Percentiles rank a stretch among this genome's conserved stretches.
These are phyloP conservation scores for Xylariales sp. DNA, from an alignment of 2,329 filamentous ascomycete genomes.

Conservation along the genomic window DNA sequence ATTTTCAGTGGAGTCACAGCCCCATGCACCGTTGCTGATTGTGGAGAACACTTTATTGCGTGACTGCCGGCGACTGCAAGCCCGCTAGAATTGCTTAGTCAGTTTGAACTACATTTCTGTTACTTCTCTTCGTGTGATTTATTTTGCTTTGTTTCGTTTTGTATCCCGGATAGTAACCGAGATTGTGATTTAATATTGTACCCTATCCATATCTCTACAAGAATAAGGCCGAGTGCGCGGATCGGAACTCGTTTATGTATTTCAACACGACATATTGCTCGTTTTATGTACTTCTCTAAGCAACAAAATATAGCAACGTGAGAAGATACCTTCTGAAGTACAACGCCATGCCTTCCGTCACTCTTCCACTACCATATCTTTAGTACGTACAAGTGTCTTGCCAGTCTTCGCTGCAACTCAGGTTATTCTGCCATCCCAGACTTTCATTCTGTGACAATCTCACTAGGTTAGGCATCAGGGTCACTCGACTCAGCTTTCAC, in stretches of 20 bases:
- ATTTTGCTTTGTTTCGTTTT: no score
- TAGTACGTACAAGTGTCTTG: not conserved
- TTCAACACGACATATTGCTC: not conserved
- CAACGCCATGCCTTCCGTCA: not conserved
- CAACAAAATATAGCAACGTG: not conserved
- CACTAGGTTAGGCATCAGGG: conserved; percentile 45
- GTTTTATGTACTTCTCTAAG: not conserved
- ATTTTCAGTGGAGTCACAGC: conserved; percentile 23
- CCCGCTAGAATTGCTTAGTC: not conserved
- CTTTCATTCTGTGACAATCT: conserved; percentile 35
- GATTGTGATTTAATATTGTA: no score
- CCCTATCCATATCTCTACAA: no score
- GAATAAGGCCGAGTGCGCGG: not conserved
- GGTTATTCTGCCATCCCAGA: not conserved
- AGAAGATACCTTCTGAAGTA: not conserved
- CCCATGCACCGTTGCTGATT: not conserved
- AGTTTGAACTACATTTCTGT: not conserved
- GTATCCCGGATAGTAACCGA: no score
- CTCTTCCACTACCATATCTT: not conserved
- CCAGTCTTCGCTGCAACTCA: not conserved
- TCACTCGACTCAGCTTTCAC: conserved; percentile 38
- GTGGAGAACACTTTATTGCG: not conserved
- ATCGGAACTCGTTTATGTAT: not conserved
- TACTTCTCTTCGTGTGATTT: not conserved
- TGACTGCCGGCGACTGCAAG: not conserved